Conservation (phyloP, 306 rosid species). For the Prunus fruticosa region DNA sequence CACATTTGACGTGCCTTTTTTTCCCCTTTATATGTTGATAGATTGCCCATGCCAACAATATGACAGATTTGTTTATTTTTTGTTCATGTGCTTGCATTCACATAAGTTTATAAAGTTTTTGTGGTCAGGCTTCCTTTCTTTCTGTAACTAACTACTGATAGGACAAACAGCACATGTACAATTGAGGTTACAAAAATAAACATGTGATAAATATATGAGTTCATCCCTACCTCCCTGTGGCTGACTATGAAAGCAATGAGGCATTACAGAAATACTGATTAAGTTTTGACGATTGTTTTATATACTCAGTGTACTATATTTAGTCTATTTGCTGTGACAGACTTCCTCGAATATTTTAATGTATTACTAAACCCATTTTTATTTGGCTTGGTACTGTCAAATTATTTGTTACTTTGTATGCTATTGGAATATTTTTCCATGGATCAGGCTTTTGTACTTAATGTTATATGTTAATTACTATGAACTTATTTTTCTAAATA, state of each 20-base stretch:
- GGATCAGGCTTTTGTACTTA: neutral
- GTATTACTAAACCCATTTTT: neutral
- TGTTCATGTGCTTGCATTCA: neutral
- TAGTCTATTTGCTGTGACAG: neutral
- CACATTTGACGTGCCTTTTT: neutral
- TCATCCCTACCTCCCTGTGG: constrained; percentile 2
- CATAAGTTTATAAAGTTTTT: neutral
- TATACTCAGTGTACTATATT: neutral
- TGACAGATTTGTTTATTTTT: neutral
- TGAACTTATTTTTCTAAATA: constrained; percentile 5
- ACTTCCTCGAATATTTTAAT: neutral
- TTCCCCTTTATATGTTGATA: neutral
- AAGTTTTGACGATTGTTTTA: neutral
- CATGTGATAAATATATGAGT: neutral
- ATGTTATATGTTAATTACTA: neutral
- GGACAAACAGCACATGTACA: neutral
- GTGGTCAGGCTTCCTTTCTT: neutral
- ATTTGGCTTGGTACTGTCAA: neutral
- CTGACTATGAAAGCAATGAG: neutral
- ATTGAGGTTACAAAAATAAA: neutral
- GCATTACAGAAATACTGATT: neutral
- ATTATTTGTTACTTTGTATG: neutral
- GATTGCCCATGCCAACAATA: neutral
- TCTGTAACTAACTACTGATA: neutral
- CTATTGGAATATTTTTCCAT: neutral